A percentile compares a stretch with the other conserved stretches of the same genome.
phyloP scores from a whole-genome alignment of 2,329 filamentous ascomycete species.

The Aspergillus sojae region DNA sequence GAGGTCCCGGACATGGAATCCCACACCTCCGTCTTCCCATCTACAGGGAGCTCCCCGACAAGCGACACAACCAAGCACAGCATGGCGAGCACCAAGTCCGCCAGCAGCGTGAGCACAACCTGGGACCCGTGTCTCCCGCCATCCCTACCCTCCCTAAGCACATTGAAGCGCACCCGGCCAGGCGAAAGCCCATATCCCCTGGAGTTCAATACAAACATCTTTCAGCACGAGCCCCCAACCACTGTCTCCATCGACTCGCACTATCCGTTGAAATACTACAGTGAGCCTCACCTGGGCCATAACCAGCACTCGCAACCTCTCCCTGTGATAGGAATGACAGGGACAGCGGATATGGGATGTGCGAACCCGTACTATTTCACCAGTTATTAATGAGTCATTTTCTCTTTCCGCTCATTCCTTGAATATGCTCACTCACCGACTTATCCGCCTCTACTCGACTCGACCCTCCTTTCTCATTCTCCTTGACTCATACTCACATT shows the following conservation, averaged over 20 bases:
- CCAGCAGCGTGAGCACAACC: slow-evolving; percentile 6
- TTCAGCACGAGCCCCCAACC: slow-evolving; percentile 13
- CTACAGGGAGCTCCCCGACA: slow-evolving; percentile 14
- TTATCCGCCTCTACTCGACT: neutral
- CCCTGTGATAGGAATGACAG: slow-evolving; percentile 19
- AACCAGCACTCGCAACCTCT: slow-evolving; percentile 13
- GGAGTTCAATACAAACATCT: slow-evolving; percentile 10
- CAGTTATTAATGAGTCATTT: slow-evolving; percentile 21
- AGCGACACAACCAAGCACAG: slow-evolving; percentile 7
- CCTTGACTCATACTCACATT: neutral
- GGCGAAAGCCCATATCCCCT: slow-evolving; percentile 8
- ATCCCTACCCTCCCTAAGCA: slow-evolving; percentile 15
- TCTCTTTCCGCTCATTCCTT: neutral
- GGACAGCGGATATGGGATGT: slow-evolving; percentile 20
- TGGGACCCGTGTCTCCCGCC: slow-evolving; percentile 16
- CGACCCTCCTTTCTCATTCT: neutral
- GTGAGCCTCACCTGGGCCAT: slow-evolving; percentile 13
- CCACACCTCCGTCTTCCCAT: slow-evolving; percentile 25
- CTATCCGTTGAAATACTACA: slow-evolving; percentile 21
- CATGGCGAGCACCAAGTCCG: slow-evolving; percentile 7
- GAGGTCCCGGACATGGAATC: slow-evolving; percentile 23
- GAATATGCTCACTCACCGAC: neutral
- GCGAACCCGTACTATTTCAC: slow-evolving; percentile 33
- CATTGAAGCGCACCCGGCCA: slow-evolving; percentile 9
- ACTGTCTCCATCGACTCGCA: slow-evolving; percentile 12